A percentile compares a stretch with the other conserved stretches of the same genome.
phyloP scores from a whole-genome alignment of 2,329 filamentous ascomycete species.

The Celoporthe dispersa region DNA sequence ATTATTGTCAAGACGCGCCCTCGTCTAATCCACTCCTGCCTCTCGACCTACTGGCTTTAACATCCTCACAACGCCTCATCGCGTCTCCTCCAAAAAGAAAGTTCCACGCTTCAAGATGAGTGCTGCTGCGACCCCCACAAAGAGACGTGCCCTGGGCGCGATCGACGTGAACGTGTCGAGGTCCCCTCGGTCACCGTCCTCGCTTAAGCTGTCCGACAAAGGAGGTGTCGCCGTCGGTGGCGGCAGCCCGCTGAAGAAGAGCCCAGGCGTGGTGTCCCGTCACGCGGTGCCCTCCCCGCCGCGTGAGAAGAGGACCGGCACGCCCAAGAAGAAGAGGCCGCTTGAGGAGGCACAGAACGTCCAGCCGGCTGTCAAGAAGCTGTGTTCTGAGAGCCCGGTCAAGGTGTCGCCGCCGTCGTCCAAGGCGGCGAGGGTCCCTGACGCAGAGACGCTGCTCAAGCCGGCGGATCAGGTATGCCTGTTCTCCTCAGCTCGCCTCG shows the following conservation, averaged over 20 bases:
- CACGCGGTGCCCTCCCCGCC: slow-evolving; percentile 26
- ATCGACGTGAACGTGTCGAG: slow-evolving; percentile 48
- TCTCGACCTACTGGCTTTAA: not conserved
- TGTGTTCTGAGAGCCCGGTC: slow-evolving; percentile 31
- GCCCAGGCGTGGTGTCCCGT: slow-evolving; percentile 7
- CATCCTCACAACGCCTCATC: slow-evolving; percentile 15
- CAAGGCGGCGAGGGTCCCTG: not conserved
- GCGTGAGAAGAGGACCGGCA: slow-evolving; percentile 7
- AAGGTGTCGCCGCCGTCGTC: slow-evolving; percentile 1
- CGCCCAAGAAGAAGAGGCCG: slow-evolving; percentile 27
- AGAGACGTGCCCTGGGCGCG: slow-evolving; percentile 54
- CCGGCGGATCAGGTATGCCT: slow-evolving; percentile 18
- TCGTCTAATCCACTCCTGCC: not conserved
- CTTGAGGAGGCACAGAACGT: slow-evolving; percentile 9
- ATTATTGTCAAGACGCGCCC: slow-evolving; percentile 10
- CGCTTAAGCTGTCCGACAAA: slow-evolving; percentile 24
- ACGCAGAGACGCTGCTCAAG: not conserved
- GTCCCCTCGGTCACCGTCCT: slow-evolving; percentile 32
- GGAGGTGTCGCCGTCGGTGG: not conserved
- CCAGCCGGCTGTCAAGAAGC: slow-evolving; percentile 32
- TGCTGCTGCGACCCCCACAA: slow-evolving; percentile 44
- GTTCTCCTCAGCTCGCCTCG: not conserved
- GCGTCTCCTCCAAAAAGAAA: slow-evolving; percentile 8
- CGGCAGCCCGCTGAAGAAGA: slow-evolving; percentile 26
- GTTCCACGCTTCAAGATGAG: slow-evolving; percentile 18